A percentile compares a stretch with the other conserved stretches of the same genome.
phyloP scores from a whole-genome alignment of 441 rosid genomes.

The Adansonia gregorii region DNA sequence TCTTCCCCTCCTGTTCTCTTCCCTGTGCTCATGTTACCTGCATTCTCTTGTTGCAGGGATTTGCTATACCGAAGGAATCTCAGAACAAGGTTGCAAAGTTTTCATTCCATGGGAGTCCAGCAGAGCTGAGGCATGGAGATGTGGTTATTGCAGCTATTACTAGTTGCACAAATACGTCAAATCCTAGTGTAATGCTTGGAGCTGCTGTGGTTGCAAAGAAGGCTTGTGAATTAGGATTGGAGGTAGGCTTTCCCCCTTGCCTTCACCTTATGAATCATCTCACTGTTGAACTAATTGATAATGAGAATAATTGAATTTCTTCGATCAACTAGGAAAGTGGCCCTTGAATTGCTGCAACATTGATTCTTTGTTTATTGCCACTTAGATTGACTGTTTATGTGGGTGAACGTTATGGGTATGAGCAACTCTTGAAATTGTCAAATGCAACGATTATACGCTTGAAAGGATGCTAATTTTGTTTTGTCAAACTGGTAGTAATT shows the following conservation, averaged over 20 bases:
- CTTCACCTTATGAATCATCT: background rate
- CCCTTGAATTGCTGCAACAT: background rate
- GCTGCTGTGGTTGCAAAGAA: constrained; percentile 95
- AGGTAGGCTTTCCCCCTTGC: constrained; percentile 46
- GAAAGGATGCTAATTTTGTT: background rate
- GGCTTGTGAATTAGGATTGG: constrained; percentile 82
- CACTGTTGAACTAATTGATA: background rate
- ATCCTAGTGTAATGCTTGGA: constrained; percentile 97
- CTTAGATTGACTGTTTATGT: constrained; percentile 4
- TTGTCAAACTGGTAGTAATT: background rate
- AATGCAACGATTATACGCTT: background rate
- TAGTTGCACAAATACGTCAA: constrained; percentile 96
- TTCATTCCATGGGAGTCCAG: constrained; percentile 64
- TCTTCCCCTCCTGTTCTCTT: constrained; percentile 14
- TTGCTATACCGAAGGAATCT: constrained; percentile 81
- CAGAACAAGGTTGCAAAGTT: constrained; percentile 78
- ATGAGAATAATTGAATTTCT: background rate
- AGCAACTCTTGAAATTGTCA: background rate
- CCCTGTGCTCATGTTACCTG: constrained; percentile 18
- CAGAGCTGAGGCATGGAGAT: constrained; percentile 85
- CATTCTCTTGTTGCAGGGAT: constrained; percentile 58
- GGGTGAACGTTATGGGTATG: background rate
- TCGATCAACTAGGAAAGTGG: background rate
- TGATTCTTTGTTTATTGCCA: constrained; percentile 1
- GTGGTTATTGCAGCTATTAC: constrained; percentile 97